These are phyloP conservation scores for Saccharomyces uvarum DNA, from an alignment of 1,139 yeast species.

Conservation along the genomic window DNA sequence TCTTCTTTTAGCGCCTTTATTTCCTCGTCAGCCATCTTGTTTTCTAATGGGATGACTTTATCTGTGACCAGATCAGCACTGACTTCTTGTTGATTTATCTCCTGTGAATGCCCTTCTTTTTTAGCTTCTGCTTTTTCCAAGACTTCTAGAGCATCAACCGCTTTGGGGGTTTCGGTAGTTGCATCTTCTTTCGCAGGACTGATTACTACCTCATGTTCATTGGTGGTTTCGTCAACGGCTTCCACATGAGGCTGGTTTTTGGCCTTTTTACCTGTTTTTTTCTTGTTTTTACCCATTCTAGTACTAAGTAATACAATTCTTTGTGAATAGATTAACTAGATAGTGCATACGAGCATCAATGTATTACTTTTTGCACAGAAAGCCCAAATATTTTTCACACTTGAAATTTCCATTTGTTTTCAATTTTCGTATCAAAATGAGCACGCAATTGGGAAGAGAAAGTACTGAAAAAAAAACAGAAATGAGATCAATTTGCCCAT, in stretches of 20 bases:
- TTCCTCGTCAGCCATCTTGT: background rate
- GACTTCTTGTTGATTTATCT: background rate
- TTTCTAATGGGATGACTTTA: background rate
- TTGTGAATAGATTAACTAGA: background rate
- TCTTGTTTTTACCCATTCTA: slow-evolving; percentile 28
- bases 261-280: slow-evolving; percentile 21
- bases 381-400: background rate
- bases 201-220: background rate
- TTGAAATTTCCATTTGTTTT: background rate
- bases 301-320: background rate
- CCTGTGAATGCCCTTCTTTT: background rate
- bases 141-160: background rate
- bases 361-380: background rate
- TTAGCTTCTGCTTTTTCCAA: background rate
- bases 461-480: background rate
- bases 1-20: slow-evolving; percentile 7
- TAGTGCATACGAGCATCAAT: background rate
- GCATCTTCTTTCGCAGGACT: background rate
- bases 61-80: background rate
- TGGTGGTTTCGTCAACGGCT: background rate
- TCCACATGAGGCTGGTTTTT: slow-evolving; percentile 1
- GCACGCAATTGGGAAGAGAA: background rate
- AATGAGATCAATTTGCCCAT: background rate
- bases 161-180: background rate
- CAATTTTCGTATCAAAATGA: background rate